Percentiles rank a stretch among this genome's conserved stretches.
phyloP scores from a whole-genome alignment of 768 basidiomycete species.

The Mycena indigotica region DNA sequence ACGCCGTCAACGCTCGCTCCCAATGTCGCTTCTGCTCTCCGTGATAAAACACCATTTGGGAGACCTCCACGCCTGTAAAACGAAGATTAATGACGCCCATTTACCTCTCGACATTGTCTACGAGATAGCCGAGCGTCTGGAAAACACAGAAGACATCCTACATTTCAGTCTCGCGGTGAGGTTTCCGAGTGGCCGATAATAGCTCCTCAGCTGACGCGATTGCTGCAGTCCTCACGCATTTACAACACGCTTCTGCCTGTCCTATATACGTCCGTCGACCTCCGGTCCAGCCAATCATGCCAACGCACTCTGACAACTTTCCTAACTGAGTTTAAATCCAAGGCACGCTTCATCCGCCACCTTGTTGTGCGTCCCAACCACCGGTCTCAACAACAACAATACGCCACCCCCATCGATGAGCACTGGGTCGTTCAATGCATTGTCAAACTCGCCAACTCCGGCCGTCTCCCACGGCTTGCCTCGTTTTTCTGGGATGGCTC shows the following conservation, averaged over 20 bases:
- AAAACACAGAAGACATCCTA: constrained; percentile 12
- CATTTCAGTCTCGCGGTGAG: constrained; percentile 17
- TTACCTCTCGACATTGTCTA: constrained; percentile 21
- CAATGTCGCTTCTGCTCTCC: constrained; percentile 15
- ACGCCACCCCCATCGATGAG: constrained; percentile 16
- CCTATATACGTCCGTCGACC: constrained; percentile 22
- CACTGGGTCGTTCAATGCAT: constrained; percentile 16
- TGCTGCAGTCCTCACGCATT: constrained; percentile 12
- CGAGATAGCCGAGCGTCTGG: constrained; percentile 19
- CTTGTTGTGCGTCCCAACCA: constrained; percentile 22
- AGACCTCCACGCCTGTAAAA: background rate
- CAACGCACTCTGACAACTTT: constrained; percentile 9
- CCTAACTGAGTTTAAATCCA: constrained; percentile 1
- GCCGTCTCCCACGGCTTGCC: constrained; percentile 15
- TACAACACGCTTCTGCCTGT: constrained; percentile 22
- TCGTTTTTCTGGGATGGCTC: constrained; percentile 25
- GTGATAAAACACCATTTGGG: constrained; percentile 14
- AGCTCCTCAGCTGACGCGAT: constrained; percentile 1
- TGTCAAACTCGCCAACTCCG: constrained; percentile 12
- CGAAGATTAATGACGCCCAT: constrained; percentile 1
- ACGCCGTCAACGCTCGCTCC: constrained; percentile 4
- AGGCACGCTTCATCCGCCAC: constrained; percentile 14
- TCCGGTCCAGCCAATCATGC: constrained; percentile 20
- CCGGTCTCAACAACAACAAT: constrained; percentile 6
- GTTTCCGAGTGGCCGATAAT: background rate